These are phyloP conservation scores for Achlya hypogyna DNA, from an alignment of 352 stramenopile species.

Conservation along the genomic window DNA sequence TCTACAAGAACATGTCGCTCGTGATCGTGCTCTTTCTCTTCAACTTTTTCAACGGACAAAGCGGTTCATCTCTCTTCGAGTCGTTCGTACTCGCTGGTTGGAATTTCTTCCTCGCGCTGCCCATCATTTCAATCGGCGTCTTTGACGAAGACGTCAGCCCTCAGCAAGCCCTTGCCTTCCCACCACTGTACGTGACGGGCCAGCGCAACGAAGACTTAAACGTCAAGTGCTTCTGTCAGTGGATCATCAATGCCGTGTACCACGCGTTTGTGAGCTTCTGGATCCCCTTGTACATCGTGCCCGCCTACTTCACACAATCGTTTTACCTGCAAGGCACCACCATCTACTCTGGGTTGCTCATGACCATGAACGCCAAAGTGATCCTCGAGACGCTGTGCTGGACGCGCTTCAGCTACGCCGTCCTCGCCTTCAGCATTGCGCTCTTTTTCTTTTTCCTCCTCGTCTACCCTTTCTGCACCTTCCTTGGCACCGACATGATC, in stretches of 20 bases:
- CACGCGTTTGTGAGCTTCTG: conserved; percentile 61
- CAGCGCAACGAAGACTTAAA: conserved; percentile 62
- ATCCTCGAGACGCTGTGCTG: conserved; percentile 63
- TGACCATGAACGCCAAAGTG: conserved; percentile 73
- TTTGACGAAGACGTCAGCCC: conserved; percentile 69
- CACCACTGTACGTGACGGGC: conserved; percentile 45
- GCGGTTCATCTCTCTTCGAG: conserved; percentile 75
- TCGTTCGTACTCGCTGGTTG: conserved; percentile 70
- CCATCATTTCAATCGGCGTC: conserved; percentile 83
- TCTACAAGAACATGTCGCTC: conserved; percentile 74
- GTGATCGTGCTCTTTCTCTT: conserved; percentile 67
- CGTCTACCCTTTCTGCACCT: conserved; percentile 41
- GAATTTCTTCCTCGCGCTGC: conserved; percentile 78
- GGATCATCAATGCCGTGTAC: conserved; percentile 55
- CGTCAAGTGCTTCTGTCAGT: conserved; percentile 44
- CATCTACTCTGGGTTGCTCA: conserved; percentile 61
- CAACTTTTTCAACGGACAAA: conserved; percentile 79
- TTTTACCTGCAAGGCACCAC: conserved; percentile 40
- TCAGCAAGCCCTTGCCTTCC: conserved; percentile 49
- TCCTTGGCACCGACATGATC: conserved; percentile 40
- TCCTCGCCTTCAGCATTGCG: conserved; percentile 44
- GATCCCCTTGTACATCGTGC: conserved; percentile 34
- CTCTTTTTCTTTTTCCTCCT: conserved; percentile 61
- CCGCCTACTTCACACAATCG: conserved; percentile 29
- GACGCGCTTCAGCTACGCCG: conserved; percentile 55